A percentile compares a stretch with the other conserved stretches of the same genome.
phyloP scores from a whole-genome alignment of 2,329 filamentous ascomycete genomes.

The Thyridium curvatum region DNA sequence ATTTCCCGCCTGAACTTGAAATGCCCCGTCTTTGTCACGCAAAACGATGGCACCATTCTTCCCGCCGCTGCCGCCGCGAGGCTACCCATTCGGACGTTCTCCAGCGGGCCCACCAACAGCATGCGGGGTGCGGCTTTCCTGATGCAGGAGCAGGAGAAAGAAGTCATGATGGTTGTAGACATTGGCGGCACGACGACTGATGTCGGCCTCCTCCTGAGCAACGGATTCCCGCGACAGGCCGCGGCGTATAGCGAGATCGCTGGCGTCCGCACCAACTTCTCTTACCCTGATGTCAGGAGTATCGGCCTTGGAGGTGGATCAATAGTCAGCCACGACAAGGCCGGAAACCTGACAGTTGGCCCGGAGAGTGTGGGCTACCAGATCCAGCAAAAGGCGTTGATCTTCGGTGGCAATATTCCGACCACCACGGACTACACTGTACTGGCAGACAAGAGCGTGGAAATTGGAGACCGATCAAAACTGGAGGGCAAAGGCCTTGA shows the following conservation, averaged over 20 bases:
- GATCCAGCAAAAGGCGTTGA: slow-evolving; percentile 43
- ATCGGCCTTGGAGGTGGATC: slow-evolving; percentile 56
- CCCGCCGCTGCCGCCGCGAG: slow-evolving; percentile 45
- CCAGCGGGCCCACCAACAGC: slow-evolving; percentile 57
- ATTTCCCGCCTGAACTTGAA: slow-evolving; percentile 39
- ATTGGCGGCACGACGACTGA: slow-evolving; percentile 63
- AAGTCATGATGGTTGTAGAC: slow-evolving; percentile 54
- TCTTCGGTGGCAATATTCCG: slow-evolving; percentile 49
- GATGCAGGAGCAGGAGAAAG: slow-evolving; percentile 20
- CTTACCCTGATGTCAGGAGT: slow-evolving; percentile 50
- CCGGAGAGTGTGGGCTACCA: slow-evolving; percentile 58
- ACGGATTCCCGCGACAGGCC: slow-evolving; percentile 57
- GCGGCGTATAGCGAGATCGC: slow-evolving; percentile 56
- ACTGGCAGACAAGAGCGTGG: slow-evolving; percentile 20
- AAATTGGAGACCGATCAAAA: slow-evolving; percentile 34
- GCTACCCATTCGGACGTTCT: slow-evolving; percentile 56
- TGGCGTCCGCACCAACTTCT: slow-evolving; percentile 57
- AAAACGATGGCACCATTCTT: slow-evolving; percentile 58
- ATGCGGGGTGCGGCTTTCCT: slow-evolving; percentile 59
- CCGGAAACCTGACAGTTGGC: slow-evolving; percentile 37
- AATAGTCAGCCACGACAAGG: slow-evolving; percentile 34
- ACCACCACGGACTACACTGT: slow-evolving; percentile 54
- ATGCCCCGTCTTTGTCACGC: slow-evolving; percentile 54
- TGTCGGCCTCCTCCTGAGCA: slow-evolving; percentile 52
- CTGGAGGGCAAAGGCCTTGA: slow-evolving; percentile 19